Evolutionary conservation across 225 moss, liverwort and hornwort genomes (phyloP).

Genomic region (Physcomitrellopsis africana): DNA sequence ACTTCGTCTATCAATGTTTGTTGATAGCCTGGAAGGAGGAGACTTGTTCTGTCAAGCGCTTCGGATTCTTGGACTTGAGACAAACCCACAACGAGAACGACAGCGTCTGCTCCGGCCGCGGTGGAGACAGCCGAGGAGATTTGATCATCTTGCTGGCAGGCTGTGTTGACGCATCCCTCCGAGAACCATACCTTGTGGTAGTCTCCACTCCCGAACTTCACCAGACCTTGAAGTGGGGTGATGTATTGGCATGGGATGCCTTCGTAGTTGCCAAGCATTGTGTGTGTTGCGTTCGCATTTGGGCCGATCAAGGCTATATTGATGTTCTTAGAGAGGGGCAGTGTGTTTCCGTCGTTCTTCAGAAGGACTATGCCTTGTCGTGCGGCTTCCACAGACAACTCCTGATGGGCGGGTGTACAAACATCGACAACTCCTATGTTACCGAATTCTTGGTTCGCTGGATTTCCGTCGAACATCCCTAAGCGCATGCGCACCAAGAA

Average conservation of each 20-base stretch:
- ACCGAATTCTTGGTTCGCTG: constrained; percentile 55
- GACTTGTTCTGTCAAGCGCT: constrained; percentile 61
- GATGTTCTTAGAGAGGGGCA: constrained; percentile 44
- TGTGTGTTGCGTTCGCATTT: constrained; percentile 58
- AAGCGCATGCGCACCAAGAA: constrained; percentile 75
- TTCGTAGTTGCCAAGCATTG: constrained; percentile 87
- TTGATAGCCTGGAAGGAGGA: constrained; percentile 76
- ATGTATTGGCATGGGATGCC: constrained; percentile 76
- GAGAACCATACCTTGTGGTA: constrained; percentile 46
- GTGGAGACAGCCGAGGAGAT: constrained; percentile 30
- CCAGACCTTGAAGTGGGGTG: constrained; percentile 63
- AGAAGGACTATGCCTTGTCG: constrained; percentile 82
- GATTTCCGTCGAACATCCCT: constrained; percentile 81
- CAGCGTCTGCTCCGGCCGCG: constrained; percentile 55
- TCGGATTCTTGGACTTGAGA: constrained; percentile 71
- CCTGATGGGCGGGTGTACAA: constrained; percentile 64
- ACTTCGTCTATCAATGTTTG: constrained; percentile 46
- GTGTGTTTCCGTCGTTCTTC: constrained; percentile 65
- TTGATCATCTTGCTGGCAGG: constrained; percentile 45
- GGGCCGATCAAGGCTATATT: constrained; percentile 76
- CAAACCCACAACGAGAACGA: constrained; percentile 74
- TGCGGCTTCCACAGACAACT: constrained; percentile 78
- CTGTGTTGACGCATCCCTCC: constrained; percentile 62
- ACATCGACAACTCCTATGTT: constrained; percentile 56
- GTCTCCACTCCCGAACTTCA: constrained; percentile 31